phyloP scores from a whole-genome alignment of 2,329 filamentous ascomycete species.

The Penicillium glabrum region DNA sequence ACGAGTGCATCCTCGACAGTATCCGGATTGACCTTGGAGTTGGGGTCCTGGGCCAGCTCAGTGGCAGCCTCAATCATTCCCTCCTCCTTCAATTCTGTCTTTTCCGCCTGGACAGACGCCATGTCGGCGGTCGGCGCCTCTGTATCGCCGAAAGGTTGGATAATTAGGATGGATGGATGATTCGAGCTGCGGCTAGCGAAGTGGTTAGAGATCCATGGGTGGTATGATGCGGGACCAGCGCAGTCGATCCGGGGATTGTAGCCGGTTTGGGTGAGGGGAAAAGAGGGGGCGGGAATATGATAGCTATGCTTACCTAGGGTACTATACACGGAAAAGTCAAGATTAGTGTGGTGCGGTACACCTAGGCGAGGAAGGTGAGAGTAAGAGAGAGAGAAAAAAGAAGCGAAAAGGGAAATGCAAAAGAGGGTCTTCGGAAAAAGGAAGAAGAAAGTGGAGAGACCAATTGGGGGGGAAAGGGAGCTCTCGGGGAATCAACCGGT shows the following conservation, averaged over 20 bases:
- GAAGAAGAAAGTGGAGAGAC: slow-evolving; percentile 11
- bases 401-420: background rate
- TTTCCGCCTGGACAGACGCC: slow-evolving; percentile 34
- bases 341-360: background rate
- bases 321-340: background rate
- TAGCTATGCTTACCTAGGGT: background rate
- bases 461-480: slow-evolving; percentile 6
- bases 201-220: slow-evolving; percentile 7
- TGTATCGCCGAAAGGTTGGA: background rate
- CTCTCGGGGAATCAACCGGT: slow-evolving; percentile 14
- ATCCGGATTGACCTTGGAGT: slow-evolving; percentile 66
- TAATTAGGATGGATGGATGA: background rate
- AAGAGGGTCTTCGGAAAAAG: background rate
- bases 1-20: slow-evolving; percentile 73
- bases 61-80: slow-evolving; percentile 74
- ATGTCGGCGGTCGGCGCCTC: slow-evolving; percentile 20
- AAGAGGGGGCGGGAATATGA: slow-evolving; percentile 1
- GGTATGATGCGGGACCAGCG: slow-evolving; percentile 1
- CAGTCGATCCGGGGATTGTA: slow-evolving; percentile 4
- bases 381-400: background rate
- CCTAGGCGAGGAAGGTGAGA: background rate
- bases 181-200: background rate
- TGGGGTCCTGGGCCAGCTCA: slow-evolving; percentile 53
- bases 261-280: background rate
- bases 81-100: slow-evolving; percentile 74